Base-by-base conservation (phyloP, 352 stramenopile species). In the Lagenidium giganteum region DNA sequence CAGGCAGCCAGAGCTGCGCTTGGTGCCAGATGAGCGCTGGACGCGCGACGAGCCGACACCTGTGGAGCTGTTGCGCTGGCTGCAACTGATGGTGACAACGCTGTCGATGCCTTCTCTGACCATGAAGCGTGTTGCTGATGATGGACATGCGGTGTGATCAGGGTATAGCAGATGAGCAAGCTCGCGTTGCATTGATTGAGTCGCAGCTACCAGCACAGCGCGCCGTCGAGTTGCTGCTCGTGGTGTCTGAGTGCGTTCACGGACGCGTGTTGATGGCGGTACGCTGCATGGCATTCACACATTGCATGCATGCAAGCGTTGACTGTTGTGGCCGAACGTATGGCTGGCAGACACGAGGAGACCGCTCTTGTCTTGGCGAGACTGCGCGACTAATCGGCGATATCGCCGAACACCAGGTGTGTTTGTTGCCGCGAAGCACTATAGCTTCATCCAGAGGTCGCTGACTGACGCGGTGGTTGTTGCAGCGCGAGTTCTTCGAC, bases 241-340 rank as follows among this genome's bases (percentile, higher is more conserved):
- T 53, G 4, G 28, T 64, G 21, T 39, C 56, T 9, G 64, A 80
- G 32, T 58, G 39, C 24, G 62, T 85, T 33, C 24, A 78, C 54
- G 77, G 73, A 42, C 53, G 73, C 42, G 34, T 75, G 18, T 22
- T 70, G 43, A 31, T 89, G 14, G 54, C 85, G 69, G 54, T 68
- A 37, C 13, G 26, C 24, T 55, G 35, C n/a, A 14, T n/a, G 22
- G 8, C 9, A 16, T 9, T 20, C 7, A 18, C 8, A 37, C 8
- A 1, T 1, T 37, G 31, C n/a, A 16, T 17, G 11, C 18, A 16
- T 9, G 13, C n/a, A 12, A 14, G 31, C 11, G 31, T 20, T 1
- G 11, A 16, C 31, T 17, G 3, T 9, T 36, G n/a, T n/a, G n/a
- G n/a, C n/a, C n/a, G n/a, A n/a, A n/a, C n/a, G n/a, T n/a, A n/a